Conservation (phyloP, 2,329 filamentous ascomycete species). For the Aphanoascus verrucosus region DNA sequence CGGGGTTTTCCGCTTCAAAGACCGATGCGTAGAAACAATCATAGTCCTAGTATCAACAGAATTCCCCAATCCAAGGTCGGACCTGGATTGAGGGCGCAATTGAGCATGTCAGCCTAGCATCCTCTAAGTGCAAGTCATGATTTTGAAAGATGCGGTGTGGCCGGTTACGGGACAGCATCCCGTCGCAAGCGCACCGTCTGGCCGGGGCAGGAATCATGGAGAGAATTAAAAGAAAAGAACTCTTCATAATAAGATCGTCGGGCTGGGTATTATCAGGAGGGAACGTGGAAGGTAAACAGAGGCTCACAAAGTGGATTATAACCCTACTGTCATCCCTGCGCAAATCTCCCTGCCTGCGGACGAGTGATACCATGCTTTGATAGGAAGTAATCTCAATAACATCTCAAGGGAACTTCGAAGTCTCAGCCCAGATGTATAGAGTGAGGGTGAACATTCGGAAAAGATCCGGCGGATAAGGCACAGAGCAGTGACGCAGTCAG, state of each 20-base stretch:
- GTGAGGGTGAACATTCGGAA: background rate
- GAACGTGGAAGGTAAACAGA: background rate
- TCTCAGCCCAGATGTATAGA: no score
- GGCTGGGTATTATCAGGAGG: background rate
- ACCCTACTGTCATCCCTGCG: conserved; percentile 40
- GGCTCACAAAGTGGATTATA: conserved; percentile 69
- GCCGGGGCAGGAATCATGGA: no score
- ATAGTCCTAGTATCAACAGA: conserved; percentile 31
- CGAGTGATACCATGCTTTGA: background rate
- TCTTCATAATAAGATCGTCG: conserved; percentile 2
- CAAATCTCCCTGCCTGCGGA: conserved; percentile 4
- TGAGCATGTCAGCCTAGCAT: background rate
- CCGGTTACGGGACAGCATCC: background rate
- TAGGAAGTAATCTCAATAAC: background rate
- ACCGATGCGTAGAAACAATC: conserved; percentile 89
- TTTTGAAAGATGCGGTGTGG: background rate
- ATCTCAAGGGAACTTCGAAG: background rate
- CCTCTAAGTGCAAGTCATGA: background rate
- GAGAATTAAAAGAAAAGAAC: background rate
- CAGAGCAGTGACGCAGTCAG: no score
- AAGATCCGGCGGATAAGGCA: background rate
- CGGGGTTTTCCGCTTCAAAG: conserved; percentile 68
- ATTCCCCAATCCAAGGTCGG: conserved; percentile 6
- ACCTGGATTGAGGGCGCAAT: conserved; percentile 1
- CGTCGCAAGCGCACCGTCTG: background rate